phyloP scores from a whole-genome alignment of 768 basidiomycete genomes.

The Solioccasus polychromus region DNA sequence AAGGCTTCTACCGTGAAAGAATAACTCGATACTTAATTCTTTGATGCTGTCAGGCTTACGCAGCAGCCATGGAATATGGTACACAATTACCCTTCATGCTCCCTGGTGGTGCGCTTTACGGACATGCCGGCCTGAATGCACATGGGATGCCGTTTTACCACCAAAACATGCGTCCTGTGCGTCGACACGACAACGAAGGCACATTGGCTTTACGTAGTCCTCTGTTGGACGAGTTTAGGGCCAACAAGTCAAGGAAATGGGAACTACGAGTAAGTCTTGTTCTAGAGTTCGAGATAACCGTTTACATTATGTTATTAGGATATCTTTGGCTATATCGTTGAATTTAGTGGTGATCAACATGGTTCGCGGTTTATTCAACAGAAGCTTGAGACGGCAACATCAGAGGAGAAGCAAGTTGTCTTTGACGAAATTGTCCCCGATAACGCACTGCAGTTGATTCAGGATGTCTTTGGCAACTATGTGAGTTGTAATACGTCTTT shows the following conservation, averaged over 20 bases:
- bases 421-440: constrained; percentile 87
- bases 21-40: background rate
- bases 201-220: constrained; percentile 56
- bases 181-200: constrained; percentile 42
- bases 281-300: background rate
- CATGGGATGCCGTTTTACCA: constrained; percentile 35
- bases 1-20: constrained; percentile 12
- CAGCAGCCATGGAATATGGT: constrained; percentile 46
- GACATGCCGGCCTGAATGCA: constrained; percentile 33
- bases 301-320: constrained; percentile 52
- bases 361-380: constrained; percentile 98
- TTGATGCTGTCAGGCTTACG: constrained; percentile 36
- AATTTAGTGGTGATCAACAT: constrained; percentile 93
- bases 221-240: constrained; percentile 80
- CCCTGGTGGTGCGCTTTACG: constrained; percentile 44
- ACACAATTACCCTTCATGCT: constrained; percentile 45
- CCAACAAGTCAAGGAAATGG: constrained; percentile 79
- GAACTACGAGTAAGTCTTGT: constrained; percentile 59
- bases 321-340: constrained; percentile 78
- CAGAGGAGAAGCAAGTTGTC: constrained; percentile 73
- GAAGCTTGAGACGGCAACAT: constrained; percentile 71
- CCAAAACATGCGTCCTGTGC: constrained; percentile 42
- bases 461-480: constrained; percentile 97
- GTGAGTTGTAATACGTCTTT: constrained; percentile 41
- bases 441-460: constrained; percentile 72